Percentiles rank a stretch among this genome's conserved stretches.
These are phyloP conservation scores for Bolboschoenus planiculmis DNA, from an alignment of 176 grass and related monocot genomes.

Conservation along the genomic window DNA sequence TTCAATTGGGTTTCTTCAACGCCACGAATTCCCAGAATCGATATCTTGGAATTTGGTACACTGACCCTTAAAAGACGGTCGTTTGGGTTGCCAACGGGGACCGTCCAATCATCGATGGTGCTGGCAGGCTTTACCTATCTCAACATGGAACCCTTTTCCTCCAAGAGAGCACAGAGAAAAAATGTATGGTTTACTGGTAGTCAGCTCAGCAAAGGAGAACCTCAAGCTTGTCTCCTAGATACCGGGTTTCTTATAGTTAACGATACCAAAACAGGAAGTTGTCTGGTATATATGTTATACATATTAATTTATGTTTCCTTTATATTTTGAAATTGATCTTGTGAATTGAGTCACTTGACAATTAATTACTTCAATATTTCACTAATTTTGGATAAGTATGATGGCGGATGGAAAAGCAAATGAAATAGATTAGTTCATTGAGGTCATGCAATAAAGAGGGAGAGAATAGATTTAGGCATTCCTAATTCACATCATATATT, in stretches of 20 bases:
- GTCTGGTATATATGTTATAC: not conserved
- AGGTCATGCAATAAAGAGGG: too few relatives aligned
- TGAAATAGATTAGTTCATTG: not conserved
- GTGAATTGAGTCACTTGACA: not conserved
- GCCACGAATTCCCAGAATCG: not conserved
- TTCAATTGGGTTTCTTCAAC: slow-evolving; percentile 16
- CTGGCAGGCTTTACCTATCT: not conserved
- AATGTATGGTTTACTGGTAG: not conserved
- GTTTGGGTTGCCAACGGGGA: slow-evolving; percentile 3
- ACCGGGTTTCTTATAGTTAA: not conserved
- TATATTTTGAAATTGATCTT: not conserved
- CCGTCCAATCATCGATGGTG: not conserved
- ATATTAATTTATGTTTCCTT: not conserved
- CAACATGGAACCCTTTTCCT: not conserved
- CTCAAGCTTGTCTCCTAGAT: slow-evolving; percentile 11
- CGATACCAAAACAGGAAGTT: not conserved
- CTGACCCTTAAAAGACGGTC: not conserved
- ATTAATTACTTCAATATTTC: not conserved
- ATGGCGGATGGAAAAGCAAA: not conserved
- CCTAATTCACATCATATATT: too few relatives aligned
- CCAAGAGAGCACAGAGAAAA: not conserved
- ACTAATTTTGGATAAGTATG: not conserved
- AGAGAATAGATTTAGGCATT: too few relatives aligned
- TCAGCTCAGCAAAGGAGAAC: not conserved
- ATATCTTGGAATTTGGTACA: slow-evolving; percentile 20